Evolutionary conservation across 2,329 filamentous ascomycete species (phyloP), one percentile per base, ranked within the genome.

Genomic region (Cercospora canescens): DNA sequence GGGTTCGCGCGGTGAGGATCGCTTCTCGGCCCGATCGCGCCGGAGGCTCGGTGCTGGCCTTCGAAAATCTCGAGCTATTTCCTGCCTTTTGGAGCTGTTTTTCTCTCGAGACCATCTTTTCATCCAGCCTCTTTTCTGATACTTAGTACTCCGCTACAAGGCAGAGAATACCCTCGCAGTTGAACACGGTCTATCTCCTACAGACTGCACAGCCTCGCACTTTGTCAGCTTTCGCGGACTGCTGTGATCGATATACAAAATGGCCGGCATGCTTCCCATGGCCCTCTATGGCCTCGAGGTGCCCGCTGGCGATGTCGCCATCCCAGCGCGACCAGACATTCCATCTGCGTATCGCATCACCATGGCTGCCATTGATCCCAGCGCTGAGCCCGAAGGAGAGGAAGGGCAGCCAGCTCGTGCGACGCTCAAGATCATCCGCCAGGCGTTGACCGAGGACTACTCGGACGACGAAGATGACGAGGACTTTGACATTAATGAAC

Each of bases 331-430:
- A 70, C 86, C 89, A 70, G 89, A 94, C 72, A 90, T 94, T 75
- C 91, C 92, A 77, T 92, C 93, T 67, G 91, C 91, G 79, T 96
- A 97, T 83, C 93, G 93, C 79, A 93, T 99, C 77, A 98, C 94
- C 76, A 99, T 99, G 95, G 95, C 96, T 76, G 95, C 95, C 71
- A 90, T 99, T 79, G 94, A 99, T 79, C 95, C 95, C 65, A 93
- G 88, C 76, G 91, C 91, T 74, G 85, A 88, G 71, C 76, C 81
- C 28, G 78, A 81, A 71, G 76, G 79, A 62, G 78, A 80, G 54
- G 78, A 79, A 35, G 77, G 79, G 64, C 72, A 70, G 16, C 81
- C 88, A 68, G 87, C 89, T 74, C 91, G 94, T 74, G 91, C 95
- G 62, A 99, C 95, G 60, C 85, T 99, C 75, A 97, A 95, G 83